Conservation (phyloP, 768 basidiomycete species). For the Coprinellus aureogranulatus region DNA sequence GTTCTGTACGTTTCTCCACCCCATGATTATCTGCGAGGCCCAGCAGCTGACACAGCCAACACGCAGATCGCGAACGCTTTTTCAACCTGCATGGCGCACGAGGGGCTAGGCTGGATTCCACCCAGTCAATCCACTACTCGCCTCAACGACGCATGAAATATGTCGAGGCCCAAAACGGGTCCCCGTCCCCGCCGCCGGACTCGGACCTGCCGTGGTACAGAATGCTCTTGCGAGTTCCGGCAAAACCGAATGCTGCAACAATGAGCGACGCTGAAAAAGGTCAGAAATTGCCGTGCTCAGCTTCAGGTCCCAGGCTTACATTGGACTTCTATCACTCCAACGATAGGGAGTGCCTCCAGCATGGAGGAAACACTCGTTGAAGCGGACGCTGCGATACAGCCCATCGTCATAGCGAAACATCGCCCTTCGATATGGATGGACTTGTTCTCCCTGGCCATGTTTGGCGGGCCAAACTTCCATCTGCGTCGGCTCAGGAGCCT, state of each 20-base stretch:
- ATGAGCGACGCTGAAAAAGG: too few species aligned
- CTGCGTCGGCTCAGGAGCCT: constrained; percentile 41
- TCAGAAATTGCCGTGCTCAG: too few species aligned
- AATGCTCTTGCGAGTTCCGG: too few species aligned
- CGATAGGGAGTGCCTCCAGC: too few species aligned
- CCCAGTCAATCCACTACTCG: constrained; percentile 37
- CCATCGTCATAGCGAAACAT: neutral
- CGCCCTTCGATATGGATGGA: constrained; percentile 28
- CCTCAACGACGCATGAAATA: constrained; percentile 15
- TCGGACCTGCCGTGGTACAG: too few species aligned
- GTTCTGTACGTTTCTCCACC: neutral
- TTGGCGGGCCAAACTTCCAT: constrained; percentile 44
- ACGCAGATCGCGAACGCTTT: constrained; percentile 34
- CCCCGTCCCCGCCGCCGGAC: too few species aligned
- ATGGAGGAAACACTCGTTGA: too few species aligned
- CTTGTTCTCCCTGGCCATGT: constrained; percentile 36
- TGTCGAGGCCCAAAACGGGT: too few species aligned
- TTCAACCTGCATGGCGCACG: constrained; percentile 44
- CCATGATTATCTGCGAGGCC: neutral
- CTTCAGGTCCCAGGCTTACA: too few species aligned
- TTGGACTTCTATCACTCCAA: too few species aligned
- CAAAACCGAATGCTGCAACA: too few species aligned
- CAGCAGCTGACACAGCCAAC: too few species aligned
- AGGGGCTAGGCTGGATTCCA: constrained; percentile 37
- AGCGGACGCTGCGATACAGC: neutral